These are phyloP conservation scores for Selaginella moellendorffii DNA, from an alignment of 75 land plant genomes.

Conservation along the genomic window DNA sequence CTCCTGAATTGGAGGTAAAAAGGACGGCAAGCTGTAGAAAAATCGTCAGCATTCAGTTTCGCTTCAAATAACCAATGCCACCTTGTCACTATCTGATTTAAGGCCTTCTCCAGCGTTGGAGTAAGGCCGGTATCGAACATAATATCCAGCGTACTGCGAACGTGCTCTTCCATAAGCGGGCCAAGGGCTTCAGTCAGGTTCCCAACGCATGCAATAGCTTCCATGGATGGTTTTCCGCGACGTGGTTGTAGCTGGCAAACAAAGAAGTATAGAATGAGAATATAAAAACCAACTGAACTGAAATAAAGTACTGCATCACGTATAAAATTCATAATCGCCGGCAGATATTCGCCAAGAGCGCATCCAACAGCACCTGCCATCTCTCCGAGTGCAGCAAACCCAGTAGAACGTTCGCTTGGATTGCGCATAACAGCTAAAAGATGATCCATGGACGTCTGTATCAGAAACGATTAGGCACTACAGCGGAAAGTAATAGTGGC, in stretches of 20 bases:
- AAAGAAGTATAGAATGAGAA: neutral
- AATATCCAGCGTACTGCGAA: constrained; percentile 67
- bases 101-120: constrained; percentile 51
- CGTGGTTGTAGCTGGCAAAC: constrained; percentile 68
- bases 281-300: neutral
- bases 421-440: constrained; percentile 67
- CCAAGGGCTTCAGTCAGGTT: constrained; percentile 91
- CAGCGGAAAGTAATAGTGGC: neutral
- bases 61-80: constrained; percentile 8
- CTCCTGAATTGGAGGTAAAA: constrained; percentile 76
- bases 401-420: constrained; percentile 88
- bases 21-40: constrained; percentile 53
- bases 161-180: constrained; percentile 59
- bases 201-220: constrained; percentile 90
- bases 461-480: neutral
- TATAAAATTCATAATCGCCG: constrained; percentile 57
- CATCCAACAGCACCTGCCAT: constrained; percentile 98
- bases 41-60: neutral
- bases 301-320: constrained; percentile 67
- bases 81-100: constrained; percentile 73
- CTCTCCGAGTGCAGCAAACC: constrained; percentile 91
- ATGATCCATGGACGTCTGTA: constrained; percentile 96
- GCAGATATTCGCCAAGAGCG: constrained; percentile 68
- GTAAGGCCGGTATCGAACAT: constrained; percentile 82
- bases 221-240: constrained; percentile 69